Evolutionary conservation across 1,139 yeast species (phyloP).

Genomic region (Geotrichum fermentans): DNA sequence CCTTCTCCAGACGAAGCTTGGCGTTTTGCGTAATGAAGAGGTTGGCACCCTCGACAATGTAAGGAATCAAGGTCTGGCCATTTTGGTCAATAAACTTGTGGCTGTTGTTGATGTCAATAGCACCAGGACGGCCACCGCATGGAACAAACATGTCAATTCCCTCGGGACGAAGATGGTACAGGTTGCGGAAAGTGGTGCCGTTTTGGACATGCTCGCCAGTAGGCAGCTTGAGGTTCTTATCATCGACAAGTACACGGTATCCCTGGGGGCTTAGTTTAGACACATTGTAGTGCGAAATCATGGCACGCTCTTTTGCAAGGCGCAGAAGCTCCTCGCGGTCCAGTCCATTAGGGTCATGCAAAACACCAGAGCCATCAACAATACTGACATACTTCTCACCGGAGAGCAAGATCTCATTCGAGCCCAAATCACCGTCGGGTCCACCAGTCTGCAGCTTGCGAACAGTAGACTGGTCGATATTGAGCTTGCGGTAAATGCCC

Average conservation of each 20-base stretch:
- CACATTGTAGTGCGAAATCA: constrained; percentile 66
- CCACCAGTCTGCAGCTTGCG: constrained; percentile 96
- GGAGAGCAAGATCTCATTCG: constrained; percentile 86
- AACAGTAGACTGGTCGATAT: constrained; percentile 54
- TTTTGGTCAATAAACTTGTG: constrained; percentile 67
- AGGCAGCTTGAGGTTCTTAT: constrained; percentile 72
- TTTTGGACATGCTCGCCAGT: constrained; percentile 68
- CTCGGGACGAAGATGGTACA: constrained; percentile 73
- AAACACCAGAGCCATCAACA: constrained; percentile 94
- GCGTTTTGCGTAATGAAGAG: constrained; percentile 93
- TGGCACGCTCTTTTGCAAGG: constrained; percentile 72
- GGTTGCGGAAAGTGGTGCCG: constrained; percentile 90
- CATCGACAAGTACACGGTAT: constrained; percentile 81
- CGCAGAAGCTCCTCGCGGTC: constrained; percentile 72
- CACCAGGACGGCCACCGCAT: constrained; percentile 98
- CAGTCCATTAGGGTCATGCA: constrained; percentile 86
- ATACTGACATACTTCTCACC: constrained; percentile 81
- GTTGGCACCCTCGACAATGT: constrained; percentile 96
- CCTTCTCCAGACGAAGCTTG: constrained; percentile 74
- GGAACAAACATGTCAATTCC: constrained; percentile 83
- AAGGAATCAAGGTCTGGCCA: constrained; percentile 75
- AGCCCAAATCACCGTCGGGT: constrained; percentile 97
- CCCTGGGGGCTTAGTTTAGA: constrained; percentile 68
- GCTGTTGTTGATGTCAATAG: constrained; percentile 85
- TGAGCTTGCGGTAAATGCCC: constrained; percentile 75